These are phyloP conservation scores for Lantana camara DNA, from an alignment of 257 asterid genomes.

Conservation along the genomic window DNA sequence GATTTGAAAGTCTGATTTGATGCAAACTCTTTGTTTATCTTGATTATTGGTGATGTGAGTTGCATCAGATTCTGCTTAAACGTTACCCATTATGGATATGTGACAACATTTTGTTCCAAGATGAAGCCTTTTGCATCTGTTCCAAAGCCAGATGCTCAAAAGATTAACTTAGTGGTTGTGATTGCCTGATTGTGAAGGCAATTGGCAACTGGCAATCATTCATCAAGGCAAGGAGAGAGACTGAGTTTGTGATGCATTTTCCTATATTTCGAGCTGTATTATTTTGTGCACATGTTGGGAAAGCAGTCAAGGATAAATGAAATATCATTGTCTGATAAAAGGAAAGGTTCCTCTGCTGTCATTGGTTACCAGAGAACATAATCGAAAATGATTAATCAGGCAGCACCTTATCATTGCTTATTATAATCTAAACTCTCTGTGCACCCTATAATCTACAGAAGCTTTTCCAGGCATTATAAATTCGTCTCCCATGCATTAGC, in stretches of 20 bases:
- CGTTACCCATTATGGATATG: constrained; percentile 11
- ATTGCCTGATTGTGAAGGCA: neutral
- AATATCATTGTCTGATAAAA: constrained; percentile 35
- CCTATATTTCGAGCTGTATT: neutral
- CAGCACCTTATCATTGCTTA: constrained; percentile 42
- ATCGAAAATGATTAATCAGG: constrained; percentile 33
- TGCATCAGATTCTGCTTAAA: constrained; percentile 38
- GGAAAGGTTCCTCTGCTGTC: constrained; percentile 37
- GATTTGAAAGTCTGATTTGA: constrained; percentile 19
- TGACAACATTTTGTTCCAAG: constrained; percentile 28
- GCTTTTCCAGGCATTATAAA: constrained; percentile 42
- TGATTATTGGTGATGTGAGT: constrained; percentile 12
- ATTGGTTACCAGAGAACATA: constrained; percentile 52
- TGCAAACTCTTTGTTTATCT: neutral
- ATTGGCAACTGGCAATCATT: neutral
- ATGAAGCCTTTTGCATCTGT: constrained; percentile 15
- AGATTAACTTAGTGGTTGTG: constrained; percentile 5
- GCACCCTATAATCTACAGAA: neutral
- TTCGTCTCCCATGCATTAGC: constrained; percentile 33
- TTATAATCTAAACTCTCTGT: constrained; percentile 20
- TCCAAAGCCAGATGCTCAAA: constrained; percentile 20
- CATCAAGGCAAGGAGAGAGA: neutral
- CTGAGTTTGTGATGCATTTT: constrained; percentile 8
- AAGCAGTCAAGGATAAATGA: constrained; percentile 46
- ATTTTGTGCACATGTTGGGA: constrained; percentile 21